Conservation (phyloP, 2,329 filamentous ascomycete species). For the Paraphaeosphaeria sporulosa region DNA sequence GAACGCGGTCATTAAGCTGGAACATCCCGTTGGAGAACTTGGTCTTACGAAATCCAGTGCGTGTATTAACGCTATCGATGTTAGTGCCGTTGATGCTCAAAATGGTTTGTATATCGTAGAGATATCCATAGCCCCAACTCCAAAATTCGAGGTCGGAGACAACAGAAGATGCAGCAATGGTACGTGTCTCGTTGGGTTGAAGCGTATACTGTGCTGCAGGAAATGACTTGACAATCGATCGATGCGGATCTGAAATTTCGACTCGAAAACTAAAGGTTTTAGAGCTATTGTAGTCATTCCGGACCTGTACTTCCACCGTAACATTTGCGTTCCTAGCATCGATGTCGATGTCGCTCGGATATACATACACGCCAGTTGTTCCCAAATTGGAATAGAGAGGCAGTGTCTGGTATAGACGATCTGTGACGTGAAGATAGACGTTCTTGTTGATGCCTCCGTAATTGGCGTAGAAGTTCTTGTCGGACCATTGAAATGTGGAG, state of each 20-base stretch:
- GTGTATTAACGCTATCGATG: not conserved
- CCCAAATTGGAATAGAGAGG: not conserved
- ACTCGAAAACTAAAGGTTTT: not conserved
- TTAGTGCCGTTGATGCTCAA: not conserved
- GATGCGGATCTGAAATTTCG: not conserved
- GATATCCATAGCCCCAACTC: conserved; percentile 2
- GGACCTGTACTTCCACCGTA: not conserved
- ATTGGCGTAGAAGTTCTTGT: conserved; percentile 2
- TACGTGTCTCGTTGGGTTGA: not conserved
- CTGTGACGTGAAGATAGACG: not conserved
- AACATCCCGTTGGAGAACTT: not conserved
- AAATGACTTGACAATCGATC: not conserved
- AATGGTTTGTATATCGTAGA: not conserved
- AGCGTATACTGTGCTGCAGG: not conserved
- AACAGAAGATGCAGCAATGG: not conserved
- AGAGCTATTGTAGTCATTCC: not conserved
- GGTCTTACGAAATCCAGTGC: not conserved
- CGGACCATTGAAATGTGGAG: not conserved
- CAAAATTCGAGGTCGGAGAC: not conserved
- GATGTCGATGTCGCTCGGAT: not conserved
- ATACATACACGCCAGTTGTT: not conserved
- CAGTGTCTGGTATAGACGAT: not conserved
- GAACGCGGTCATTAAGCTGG: not conserved
- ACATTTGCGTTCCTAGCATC: not conserved
- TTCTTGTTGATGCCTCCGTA: conserved; percentile 3